Base-by-base conservation (phyloP, 1,139 yeast species). In the Debaryomyces psychrophilus region DNA sequence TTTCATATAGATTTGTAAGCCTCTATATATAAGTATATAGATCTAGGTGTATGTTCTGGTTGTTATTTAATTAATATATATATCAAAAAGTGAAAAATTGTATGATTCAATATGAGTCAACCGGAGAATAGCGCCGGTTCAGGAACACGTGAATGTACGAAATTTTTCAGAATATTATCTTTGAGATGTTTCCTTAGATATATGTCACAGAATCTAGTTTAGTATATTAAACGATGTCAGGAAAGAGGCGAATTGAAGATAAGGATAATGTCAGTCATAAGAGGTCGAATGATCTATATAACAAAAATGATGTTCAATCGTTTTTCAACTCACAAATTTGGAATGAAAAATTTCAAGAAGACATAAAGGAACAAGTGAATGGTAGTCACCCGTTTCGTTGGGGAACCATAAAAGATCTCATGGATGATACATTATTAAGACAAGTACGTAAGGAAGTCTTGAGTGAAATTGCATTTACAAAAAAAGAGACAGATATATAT, bases 401-500 rank as follows among this genome's bases (percentile, higher is more conserved):
- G 90, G 97, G 98, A 2, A 83, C 90, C 15, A 86, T 95, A 44
- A 76, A 73, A 26, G 78, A 83, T 29, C 69, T 93, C 44, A 77
- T 95, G 46, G 81, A 92, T 60, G 97, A 92, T 52, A 79, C 83
- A 0, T 69, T 95, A 23, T 69, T 95, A 46, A 73, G 95, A 53
- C 76, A 79, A 34, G 99, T 95, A 2, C 78, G 98, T 43, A 79
- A 80, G 48, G 99, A 95, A 63, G 92, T 95, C 33, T 77, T 89
- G 56, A 72, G 76, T 5, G 87, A 90, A 59, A 85, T 95, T 49
- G 95, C 88, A 40, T 95, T 95, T 71, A 90, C 98, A 15, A 83
- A 85, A 59, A 95, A 93, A 66, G 99, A 95, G 65, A 95, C 99
- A 0, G 99, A 95, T 61, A 95, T 95, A 51, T 95, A 95, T 68